Conservation (phyloP, 208 protist genomes). For the Novymonas esmeraldas region DNA sequence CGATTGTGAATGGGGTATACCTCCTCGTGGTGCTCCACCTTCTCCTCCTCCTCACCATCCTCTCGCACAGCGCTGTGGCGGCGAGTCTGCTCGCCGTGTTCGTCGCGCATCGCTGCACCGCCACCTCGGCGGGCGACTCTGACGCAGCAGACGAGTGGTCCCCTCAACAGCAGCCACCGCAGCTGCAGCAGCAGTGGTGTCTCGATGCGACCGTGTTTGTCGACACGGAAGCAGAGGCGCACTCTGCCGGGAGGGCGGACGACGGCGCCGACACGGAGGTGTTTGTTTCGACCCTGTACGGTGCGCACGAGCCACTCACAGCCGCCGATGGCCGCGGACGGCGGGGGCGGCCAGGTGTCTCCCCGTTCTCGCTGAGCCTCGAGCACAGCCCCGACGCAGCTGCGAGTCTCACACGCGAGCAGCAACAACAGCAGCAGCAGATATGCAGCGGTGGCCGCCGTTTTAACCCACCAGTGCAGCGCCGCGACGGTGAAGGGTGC, state of each 20-base stretch:
- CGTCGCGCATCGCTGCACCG: no score
- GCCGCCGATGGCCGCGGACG: background rate
- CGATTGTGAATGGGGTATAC: conserved; percentile 32
- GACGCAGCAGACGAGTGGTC: no score
- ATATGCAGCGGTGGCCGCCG: no score
- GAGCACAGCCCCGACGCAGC: background rate
- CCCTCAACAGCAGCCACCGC: no score
- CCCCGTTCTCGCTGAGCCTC: background rate
- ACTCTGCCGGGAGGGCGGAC: background rate
- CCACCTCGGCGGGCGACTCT: no score
- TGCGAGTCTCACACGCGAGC: no score
- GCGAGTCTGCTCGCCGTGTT: conserved; percentile 15
- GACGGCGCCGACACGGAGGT: background rate
- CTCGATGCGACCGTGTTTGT: background rate
- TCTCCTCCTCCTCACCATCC: conserved; percentile 24
- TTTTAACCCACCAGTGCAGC: background rate
- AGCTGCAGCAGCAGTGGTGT: background rate
- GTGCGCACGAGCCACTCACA: background rate
- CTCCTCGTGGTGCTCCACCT: conserved; percentile 48
- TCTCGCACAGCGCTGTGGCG: conserved; percentile 15
- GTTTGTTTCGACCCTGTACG: background rate
- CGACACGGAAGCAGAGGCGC: background rate
- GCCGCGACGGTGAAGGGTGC: background rate
- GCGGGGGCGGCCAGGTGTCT: no score
- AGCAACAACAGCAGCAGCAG: no score